Evolutionary conservation across 2,329 filamentous ascomycete genomes (phyloP), one percentile per base, ranked within the genome.

Genomic region (Diaporthe longicolla): DNA sequence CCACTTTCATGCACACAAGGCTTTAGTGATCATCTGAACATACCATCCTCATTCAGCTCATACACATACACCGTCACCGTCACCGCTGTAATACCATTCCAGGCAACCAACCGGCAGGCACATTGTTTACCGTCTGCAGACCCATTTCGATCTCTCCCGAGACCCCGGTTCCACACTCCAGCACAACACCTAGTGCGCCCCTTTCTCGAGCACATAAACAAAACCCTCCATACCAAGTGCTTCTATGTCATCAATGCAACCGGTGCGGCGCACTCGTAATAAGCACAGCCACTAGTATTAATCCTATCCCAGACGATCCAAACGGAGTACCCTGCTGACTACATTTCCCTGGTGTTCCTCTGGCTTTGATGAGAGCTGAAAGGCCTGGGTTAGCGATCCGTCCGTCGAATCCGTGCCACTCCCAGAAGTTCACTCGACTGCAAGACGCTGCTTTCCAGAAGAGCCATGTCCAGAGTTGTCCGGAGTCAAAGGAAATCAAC

Each of bases 381-480:
- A 68, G 26, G 52, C 40, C 72, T 65, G 61, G 40, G 61, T 75
- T 71, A 75, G 74, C 74, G 48, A 70, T 75, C 61, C 74, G 26
- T 70, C 69, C 68, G 40, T 37, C 50, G 71, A 59, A 17, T 54
- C 45, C 48, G 63, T 4, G 50, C 43, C 43, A 50, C 37, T 21
- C 40, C 26, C 55, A 58, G 58, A 45, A 52, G 10, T 68, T 35
- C 40, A 52, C 52, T 32, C 43, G 45, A 52, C 24, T 24, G 50
- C 55, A 71, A 54, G 37, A 66, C 35, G 17, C 13, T 24, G 59
- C 52, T 35, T 54, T 50, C 37, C 19, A 54, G 50, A 52, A 48
- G 48, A 66, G 63, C 45, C 63, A 68, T 68, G 63, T 68, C 63
- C 63, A 68, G 63, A 68, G 63, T 21, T 52, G 63, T 54, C 63